phyloP scores from a whole-genome alignment of 371 early-diverging fungal genomes.

The Hamiltosporidium tvaerminnensis region DNA sequence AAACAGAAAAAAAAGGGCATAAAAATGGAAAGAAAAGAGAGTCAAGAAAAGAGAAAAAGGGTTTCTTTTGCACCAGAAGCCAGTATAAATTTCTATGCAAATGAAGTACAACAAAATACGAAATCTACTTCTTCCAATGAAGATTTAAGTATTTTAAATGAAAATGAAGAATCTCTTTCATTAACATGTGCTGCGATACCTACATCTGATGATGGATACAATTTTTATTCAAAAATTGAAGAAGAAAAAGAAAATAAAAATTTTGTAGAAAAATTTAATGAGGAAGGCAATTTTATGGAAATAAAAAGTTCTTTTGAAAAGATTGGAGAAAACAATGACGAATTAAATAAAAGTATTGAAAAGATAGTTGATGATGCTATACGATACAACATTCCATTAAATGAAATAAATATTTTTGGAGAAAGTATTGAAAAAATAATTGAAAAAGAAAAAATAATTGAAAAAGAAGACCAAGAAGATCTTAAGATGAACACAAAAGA shows the following conservation, averaged over 20 bases:
- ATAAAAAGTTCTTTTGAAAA: no score
- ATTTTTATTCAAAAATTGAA: neutral
- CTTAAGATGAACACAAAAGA: neutral
- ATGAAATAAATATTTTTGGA: neutral
- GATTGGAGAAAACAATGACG: no score
- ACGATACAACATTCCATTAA: no score
- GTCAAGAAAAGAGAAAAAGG: conserved; percentile 14
- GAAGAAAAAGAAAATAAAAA: neutral
- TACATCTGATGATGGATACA: neutral
- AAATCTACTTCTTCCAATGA: conserved; percentile 1
- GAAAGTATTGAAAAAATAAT: neutral
- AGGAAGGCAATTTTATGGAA: no score
- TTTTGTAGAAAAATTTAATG: neutral
- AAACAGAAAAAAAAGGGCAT: neutral
- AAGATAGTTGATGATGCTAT: no score
- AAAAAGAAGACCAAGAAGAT: neutral
- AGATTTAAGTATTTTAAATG: neutral
- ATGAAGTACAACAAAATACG: conserved; percentile 1
- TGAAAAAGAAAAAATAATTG: neutral
- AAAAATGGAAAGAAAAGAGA: conserved; percentile 21
- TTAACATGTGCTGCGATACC: neutral
- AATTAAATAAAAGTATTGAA: no score
- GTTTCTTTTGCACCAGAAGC: conserved; percentile 35
- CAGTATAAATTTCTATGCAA: conserved; percentile 14
- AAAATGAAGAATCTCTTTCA: neutral